These are phyloP conservation scores for Fonsecaea erecta DNA, from an alignment of 2,329 filamentous ascomycete species.

Conservation along the genomic window DNA sequence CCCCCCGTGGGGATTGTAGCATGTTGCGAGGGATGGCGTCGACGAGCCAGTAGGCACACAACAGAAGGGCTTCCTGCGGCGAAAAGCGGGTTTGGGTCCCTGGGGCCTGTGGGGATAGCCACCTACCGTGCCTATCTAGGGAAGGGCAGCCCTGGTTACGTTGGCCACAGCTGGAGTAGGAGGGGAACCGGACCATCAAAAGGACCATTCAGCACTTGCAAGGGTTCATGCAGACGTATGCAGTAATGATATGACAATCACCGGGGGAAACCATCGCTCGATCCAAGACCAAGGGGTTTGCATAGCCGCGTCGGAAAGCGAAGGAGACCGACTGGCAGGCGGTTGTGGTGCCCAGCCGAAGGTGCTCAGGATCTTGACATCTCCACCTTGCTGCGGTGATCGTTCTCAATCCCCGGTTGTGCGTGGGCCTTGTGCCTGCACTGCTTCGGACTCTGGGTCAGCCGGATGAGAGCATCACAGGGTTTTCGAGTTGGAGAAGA, in stretches of 20 bases:
- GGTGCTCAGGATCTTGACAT: not conserved
- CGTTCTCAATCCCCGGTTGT: not conserved
- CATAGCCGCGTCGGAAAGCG: not conserved
- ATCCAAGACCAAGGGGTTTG: not conserved
- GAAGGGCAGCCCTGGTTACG: not conserved
- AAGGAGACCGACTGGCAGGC: not conserved
- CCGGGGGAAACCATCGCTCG: not conserved
- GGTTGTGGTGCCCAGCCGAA: not conserved
- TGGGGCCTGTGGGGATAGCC: not conserved
- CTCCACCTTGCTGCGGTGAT: not conserved
- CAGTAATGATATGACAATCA: not conserved
- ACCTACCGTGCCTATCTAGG: conserved; percentile 1
- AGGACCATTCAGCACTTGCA: not conserved
- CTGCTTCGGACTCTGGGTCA: not conserved
- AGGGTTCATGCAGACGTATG: not conserved
- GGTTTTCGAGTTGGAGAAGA: not conserved
- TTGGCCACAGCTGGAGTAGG: not conserved
- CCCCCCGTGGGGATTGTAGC: conserved; percentile 1
- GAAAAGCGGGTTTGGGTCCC: not conserved
- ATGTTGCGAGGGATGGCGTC: not conserved
- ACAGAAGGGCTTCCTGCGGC: not conserved
- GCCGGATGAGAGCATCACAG: not conserved
- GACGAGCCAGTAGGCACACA: not conserved
- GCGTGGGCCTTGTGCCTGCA: not conserved
- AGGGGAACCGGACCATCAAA: not conserved